Conservation (phyloP, 2,329 filamentous ascomycete species). For the Setomelanomma holmii region DNA sequence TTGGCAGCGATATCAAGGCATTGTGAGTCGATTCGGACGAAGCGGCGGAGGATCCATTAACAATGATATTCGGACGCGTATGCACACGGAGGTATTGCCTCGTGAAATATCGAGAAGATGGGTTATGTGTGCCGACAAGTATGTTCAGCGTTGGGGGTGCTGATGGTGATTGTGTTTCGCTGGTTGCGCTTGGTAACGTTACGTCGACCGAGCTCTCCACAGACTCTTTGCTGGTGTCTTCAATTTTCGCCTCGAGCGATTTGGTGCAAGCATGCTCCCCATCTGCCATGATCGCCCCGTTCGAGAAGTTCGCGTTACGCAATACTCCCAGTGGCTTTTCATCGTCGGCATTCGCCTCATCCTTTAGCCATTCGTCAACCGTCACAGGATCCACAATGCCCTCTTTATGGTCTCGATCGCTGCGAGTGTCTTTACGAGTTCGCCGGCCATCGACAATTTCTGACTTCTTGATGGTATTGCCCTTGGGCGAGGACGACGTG, state of each 20-base stretch:
- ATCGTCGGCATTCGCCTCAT: too few species aligned
- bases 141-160: not conserved
- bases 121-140: not conserved
- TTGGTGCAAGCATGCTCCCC: too few species aligned
- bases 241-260: too few species aligned
- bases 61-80: too few species aligned
- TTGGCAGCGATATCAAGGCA: not conserved
- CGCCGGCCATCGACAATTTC: not conserved
- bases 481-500: not conserved
- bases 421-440: not conserved
- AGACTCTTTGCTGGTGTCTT: too few species aligned
- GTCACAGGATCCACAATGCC: not conserved
- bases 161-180: not conserved
- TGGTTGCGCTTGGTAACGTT: too few species aligned
- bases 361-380: not conserved
- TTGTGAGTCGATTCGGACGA: not conserved
- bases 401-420: too few species aligned
- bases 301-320: too few species aligned
- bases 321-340: too few species aligned
- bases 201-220: too few species aligned
- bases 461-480: conserved; percentile 9
- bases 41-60: too few species aligned
- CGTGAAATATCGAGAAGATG: conserved; percentile 4
- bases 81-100: not conserved
- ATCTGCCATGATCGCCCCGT: too few species aligned